These are phyloP conservation scores for Atkinsonella hypoxylon DNA, from an alignment of 2,329 filamentous ascomycete genomes.

Conservation along the genomic window DNA sequence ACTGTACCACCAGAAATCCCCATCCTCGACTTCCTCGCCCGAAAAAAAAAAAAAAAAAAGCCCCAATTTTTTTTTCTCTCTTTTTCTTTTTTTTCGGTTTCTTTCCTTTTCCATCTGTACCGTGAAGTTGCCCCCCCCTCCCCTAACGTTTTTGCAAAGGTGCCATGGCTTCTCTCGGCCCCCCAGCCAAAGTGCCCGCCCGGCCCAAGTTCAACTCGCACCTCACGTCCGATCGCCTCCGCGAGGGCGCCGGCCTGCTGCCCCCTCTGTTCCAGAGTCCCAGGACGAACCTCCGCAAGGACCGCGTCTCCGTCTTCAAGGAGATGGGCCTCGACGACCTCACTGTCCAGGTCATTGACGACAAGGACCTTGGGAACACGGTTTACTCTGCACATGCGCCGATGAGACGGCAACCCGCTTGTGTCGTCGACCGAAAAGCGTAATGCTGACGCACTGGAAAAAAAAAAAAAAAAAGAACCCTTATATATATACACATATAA, in stretches of 20 bases:
- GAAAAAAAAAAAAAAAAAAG: too few species aligned
- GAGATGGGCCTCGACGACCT: conserved; percentile 33
- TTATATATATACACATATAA: too few species aligned
- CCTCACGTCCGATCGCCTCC: conserved; percentile 37
- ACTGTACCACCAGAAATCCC: too few species aligned
- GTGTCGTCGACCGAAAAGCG: not conserved
- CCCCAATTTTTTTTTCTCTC: too few species aligned
- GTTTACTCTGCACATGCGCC: not conserved
- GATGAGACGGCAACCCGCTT: not conserved
- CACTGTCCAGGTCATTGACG: not conserved
- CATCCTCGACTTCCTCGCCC: too few species aligned
- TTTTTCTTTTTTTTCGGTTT: too few species aligned
- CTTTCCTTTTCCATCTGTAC: too few species aligned
- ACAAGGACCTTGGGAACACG: not conserved
- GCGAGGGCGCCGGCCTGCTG: conserved; percentile 31
- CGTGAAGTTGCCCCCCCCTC: too few species aligned
- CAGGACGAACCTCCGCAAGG: conserved; percentile 33
- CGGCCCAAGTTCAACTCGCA: conserved; percentile 40
- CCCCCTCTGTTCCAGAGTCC: conserved; percentile 27
- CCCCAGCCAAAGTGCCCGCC: conserved; percentile 8
- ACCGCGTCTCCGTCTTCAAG: conserved; percentile 39
- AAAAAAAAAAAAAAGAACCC: too few species aligned
- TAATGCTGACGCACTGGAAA: not conserved
- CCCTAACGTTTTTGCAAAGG: too few species aligned
- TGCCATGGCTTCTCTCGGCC: too few species aligned